These are phyloP conservation scores for Phylloporus sp. DNA, from an alignment of 1,284 basidiomycete species.

Conservation along the genomic window DNA sequence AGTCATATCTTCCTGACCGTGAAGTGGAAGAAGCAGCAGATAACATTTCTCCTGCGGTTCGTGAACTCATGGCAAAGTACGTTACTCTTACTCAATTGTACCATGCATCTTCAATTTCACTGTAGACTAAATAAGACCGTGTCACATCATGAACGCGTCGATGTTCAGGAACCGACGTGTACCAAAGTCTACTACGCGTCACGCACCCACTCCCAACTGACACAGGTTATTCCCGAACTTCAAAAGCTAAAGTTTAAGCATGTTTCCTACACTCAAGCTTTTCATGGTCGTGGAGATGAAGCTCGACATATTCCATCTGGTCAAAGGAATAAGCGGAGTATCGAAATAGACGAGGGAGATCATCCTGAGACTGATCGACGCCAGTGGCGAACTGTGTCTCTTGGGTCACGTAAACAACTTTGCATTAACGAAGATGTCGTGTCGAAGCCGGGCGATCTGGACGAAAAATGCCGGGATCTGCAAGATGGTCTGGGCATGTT, in stretches of 20 bases:
- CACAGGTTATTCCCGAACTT: slow-evolving; percentile 90
- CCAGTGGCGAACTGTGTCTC: slow-evolving; percentile 72
- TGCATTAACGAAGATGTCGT: slow-evolving; percentile 90
- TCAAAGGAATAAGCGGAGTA: slow-evolving; percentile 30
- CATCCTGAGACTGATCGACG: slow-evolving; percentile 31
- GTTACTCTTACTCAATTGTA: slow-evolving; percentile 30
- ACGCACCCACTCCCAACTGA: slow-evolving; percentile 93
- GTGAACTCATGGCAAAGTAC: slow-evolving; percentile 83
- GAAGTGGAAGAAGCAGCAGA: slow-evolving; percentile 50
- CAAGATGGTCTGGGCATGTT: slow-evolving; percentile 66
- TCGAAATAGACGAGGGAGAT: slow-evolving; percentile 38
- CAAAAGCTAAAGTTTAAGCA: slow-evolving; percentile 66
- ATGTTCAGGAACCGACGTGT: slow-evolving; percentile 62
- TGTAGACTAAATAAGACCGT: slow-evolving; percentile 24
- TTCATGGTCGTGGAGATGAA: slow-evolving; percentile 18
- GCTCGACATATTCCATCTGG: slow-evolving; percentile 2
- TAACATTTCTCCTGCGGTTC: slow-evolving; percentile 81
- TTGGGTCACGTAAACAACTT: slow-evolving; percentile 92
- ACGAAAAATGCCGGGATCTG: slow-evolving; percentile 91
- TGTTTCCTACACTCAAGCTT: slow-evolving; percentile 14
- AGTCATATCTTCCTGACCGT: slow-evolving; percentile 71
- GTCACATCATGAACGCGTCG: slow-evolving; percentile 21
- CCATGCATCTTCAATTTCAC: background rate
- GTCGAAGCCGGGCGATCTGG: slow-evolving; percentile 76
- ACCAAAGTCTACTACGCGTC: slow-evolving; percentile 93